A percentile compares a stretch with the other conserved stretches of the same genome.
phyloP scores from a whole-genome alignment of 2,329 filamentous ascomycete species.

The Cylindrodendrum hubeiense region DNA sequence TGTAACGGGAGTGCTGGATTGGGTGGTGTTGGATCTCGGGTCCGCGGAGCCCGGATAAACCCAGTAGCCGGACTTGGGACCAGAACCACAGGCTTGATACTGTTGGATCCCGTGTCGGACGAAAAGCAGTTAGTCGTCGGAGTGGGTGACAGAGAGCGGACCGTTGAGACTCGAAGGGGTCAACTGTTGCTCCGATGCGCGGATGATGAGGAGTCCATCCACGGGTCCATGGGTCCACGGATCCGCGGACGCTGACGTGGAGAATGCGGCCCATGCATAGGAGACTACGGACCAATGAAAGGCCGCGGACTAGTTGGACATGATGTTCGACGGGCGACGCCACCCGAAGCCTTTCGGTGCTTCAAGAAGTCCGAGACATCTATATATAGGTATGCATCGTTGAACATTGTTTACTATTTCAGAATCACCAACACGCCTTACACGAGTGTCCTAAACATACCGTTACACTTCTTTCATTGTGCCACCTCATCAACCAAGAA shows the following conservation, averaged over 20 bases:
- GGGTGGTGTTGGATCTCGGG: neutral
- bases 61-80: no score
- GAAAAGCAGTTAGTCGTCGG: neutral
- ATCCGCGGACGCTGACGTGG: neutral
- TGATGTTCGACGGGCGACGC: no score
- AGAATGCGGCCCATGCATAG: no score
- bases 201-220: neutral
- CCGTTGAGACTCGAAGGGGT: no score
- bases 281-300: neutral
- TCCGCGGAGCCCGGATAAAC: no score
- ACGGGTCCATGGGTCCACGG: neutral
- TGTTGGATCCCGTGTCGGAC: neutral
- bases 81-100: no score
- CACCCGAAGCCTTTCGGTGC: no score
- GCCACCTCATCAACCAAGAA: neutral
- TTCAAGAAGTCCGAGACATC: neutral
- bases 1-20: neutral
- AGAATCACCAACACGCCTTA: neutral
- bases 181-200: no score
- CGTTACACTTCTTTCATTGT: neutral
- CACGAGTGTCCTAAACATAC: neutral
- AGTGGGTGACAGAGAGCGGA: neutral
- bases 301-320: no score
- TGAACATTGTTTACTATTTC: neutral
- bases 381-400: neutral